Percentiles rank a stretch among this genome's conserved stretches.
These are phyloP conservation scores for Aspergillus tubingensis DNA, from an alignment of 2,329 filamentous ascomycete genomes.

Conservation along the genomic window DNA sequence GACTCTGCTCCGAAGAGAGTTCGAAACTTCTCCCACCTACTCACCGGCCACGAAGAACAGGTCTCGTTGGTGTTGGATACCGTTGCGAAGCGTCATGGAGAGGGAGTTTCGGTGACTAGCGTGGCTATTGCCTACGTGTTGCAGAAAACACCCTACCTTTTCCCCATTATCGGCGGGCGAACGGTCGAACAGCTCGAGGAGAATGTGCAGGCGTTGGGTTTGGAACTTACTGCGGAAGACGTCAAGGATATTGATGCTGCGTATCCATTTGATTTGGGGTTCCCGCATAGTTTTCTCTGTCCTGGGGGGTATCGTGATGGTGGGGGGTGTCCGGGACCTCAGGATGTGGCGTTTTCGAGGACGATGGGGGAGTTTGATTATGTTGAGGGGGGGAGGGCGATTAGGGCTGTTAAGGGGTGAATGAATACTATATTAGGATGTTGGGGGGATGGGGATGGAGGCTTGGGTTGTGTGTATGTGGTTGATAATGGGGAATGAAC, in stretches of 20 bases:
- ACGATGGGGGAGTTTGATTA: conserved; percentile 2
- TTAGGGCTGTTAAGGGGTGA: background rate
- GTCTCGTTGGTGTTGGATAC: conserved; percentile 12
- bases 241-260: conserved; percentile 56
- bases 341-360: conserved; percentile 1
- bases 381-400: background rate
- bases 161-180: conserved; percentile 54
- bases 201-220: conserved; percentile 56
- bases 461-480: no score
- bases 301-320: background rate
- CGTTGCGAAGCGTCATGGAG: background rate
- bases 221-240: conserved; percentile 55
- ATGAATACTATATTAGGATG: no score
- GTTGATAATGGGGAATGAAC: no score
- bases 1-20: conserved; percentile 7
- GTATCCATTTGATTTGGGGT: conserved; percentile 57
- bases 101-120: background rate
- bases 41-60: conserved; percentile 1
- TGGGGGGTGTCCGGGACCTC: background rate
- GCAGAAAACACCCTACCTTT: conserved; percentile 51
- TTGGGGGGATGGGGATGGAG: no score
- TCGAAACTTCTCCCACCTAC: background rate
- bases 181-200: conserved; percentile 53
- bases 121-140: conserved; percentile 54
- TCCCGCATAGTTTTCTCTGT: conserved; percentile 42